A percentile compares a stretch with the other conserved stretches of the same genome.
Conservation (phyloP, 169 alveolate species). For the Plasmodium coatneyi region DNA sequence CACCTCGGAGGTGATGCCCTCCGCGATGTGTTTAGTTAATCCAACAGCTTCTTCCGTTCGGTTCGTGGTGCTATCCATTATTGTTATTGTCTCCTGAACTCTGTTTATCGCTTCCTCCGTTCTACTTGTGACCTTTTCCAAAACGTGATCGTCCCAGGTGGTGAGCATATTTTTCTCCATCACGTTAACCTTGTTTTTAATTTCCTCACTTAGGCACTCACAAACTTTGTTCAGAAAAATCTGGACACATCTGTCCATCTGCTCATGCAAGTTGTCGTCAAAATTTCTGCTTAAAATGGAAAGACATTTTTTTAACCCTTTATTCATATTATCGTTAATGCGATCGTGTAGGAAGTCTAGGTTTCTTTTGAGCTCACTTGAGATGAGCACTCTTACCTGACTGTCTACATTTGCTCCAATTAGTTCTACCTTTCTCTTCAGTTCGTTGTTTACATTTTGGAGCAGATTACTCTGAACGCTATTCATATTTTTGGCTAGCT, state of each 20-base stretch:
- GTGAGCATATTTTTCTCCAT: neutral
- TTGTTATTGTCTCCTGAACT: neutral
- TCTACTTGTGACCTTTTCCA: neutral
- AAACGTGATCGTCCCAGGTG: neutral
- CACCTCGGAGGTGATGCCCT: neutral
- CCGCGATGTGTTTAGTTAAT: neutral
- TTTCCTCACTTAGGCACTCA: neutral
- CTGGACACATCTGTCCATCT: slow-evolving; percentile 1
- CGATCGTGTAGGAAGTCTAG: neutral
- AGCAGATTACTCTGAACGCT: slow-evolving; percentile 16
- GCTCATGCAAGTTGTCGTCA: slow-evolving; percentile 34
- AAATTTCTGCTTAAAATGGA: slow-evolving; percentile 37
- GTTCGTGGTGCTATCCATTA: neutral
- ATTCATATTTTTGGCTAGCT: neutral
- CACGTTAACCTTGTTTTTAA: neutral
- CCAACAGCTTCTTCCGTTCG: neutral
- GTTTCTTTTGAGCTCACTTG: slow-evolving; percentile 19
- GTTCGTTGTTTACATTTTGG: slow-evolving; percentile 39
- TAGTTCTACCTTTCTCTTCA: slow-evolving; percentile 19
- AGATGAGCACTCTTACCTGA: slow-evolving; percentile 6
- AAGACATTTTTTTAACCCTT: slow-evolving; percentile 28
- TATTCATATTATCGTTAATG: slow-evolving; percentile 40
- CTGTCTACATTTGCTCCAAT: slow-evolving; percentile 12
- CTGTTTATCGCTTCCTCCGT: neutral
- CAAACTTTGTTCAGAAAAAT: neutral